Base-by-base conservation (phyloP, 2,329 filamentous ascomycete species). In the Aspergillus sp. region DNA sequence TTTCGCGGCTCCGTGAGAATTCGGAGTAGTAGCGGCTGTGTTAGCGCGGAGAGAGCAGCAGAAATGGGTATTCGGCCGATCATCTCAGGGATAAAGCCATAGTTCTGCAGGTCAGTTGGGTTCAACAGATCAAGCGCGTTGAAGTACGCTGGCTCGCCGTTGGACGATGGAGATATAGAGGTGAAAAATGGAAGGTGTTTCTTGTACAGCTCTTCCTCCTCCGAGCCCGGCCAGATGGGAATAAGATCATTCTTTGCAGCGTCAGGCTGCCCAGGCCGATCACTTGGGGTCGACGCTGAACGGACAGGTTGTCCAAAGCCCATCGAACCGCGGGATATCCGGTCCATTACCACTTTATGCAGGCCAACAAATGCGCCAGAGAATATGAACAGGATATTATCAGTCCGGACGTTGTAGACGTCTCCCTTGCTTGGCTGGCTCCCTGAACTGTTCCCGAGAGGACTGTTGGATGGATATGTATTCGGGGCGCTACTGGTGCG, bases 341-440 rank as follows among this genome's bases (percentile, higher is more conserved):
- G 79, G 37, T 86, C 82, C 38, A 93, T 69, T 30, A 98, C 75
- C 20, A 82, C 74, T 55, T 93, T 94, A 51, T 95, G 85, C 1
- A 96, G 69, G 2, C 88, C 89, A 22, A 93, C 83, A 54, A 98
- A 98, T 12, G 91, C 91, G 12, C 91, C 91, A 8, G 88, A 93
- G 57, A 91, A 94, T 26, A 98, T 86, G 62, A 98, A 98, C 16
- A 98, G 73, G 38, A 98, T 96, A 48, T 96, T 95, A 43, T 86
- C 88, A 0, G 91, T 98, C 48, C 91, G 82, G 36, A 95, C 80
- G 35, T 84, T 78, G 58, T 72, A 80, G 4, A 74, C 64, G 40
- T 80, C 76, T 13, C 68, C 68, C 53, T 75, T 79, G 30, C 57
- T 51, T 3, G 58, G 48, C 12, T 48, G 39, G n/a, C 48, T 55